These are phyloP conservation scores for Pseudoturritis turrita DNA, from an alignment of 345 rosid genomes.

Conservation along the genomic window DNA sequence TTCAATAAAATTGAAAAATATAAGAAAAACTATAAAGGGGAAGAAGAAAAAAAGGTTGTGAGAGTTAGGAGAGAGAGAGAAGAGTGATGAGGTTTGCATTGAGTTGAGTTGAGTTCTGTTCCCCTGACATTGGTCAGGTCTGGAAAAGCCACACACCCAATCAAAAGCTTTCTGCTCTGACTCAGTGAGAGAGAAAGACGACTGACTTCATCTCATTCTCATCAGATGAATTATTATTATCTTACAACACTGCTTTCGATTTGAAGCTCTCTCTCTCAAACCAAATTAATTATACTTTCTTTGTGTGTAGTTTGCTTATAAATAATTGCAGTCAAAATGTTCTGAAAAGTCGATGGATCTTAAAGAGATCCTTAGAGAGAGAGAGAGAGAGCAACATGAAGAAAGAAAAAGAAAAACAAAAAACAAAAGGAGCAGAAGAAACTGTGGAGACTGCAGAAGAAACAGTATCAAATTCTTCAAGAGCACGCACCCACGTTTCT, in stretches of 20 bases:
- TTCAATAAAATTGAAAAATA: too few relatives aligned
- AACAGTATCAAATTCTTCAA: neutral
- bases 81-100: constrained; percentile 16
- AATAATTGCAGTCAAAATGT: constrained; percentile 10
- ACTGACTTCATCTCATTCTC: constrained; percentile 16
- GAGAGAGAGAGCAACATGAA: constrained; percentile 18
- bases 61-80: neutral
- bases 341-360: constrained; percentile 19
- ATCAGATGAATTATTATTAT: neutral
- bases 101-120: constrained; percentile 22
- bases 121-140: constrained; percentile 27
- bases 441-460: neutral
- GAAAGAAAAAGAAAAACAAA: neutral
- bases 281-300: neutral
- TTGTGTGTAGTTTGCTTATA: neutral
- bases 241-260: neutral
- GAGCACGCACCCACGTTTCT: neutral
- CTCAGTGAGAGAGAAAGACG: constrained; percentile 9
- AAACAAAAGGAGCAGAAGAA: neutral
- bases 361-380: neutral
- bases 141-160: constrained; percentile 25
- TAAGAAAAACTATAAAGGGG: neutral
- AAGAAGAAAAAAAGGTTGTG: neutral
- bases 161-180: constrained; percentile 20
- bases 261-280: constrained; percentile 1